phyloP scores from a whole-genome alignment of 805 yeast genomes.

The Saccharomycopsis vini region DNA sequence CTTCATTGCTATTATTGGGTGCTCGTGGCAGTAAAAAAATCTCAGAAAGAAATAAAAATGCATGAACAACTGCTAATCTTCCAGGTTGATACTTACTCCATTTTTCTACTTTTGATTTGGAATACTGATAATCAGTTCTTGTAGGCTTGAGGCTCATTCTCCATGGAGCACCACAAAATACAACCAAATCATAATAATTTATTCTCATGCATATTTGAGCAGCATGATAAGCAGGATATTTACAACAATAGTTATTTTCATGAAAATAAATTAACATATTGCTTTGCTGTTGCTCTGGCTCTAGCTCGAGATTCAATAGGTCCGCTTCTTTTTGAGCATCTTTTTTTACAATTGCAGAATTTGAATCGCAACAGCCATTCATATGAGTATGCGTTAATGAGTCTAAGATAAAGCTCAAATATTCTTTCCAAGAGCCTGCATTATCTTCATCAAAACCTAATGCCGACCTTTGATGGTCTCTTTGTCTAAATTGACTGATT shows the following conservation, averaged over 20 bases:
- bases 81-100: slow-evolving; percentile 45
- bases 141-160: slow-evolving; percentile 63
- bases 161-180: slow-evolving; percentile 75
- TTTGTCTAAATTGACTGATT: slow-evolving; percentile 64
- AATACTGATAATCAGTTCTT: slow-evolving; percentile 38
- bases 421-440: slow-evolving; percentile 49
- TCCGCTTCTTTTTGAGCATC: not conserved
- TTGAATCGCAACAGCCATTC: slow-evolving; percentile 26
- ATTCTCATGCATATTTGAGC: slow-evolving; percentile 64
- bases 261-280: too few relatives aligned
- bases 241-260: slow-evolving; percentile 42
- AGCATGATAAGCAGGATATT: slow-evolving; percentile 61
- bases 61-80: slow-evolving; percentile 47
- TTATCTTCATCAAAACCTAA: slow-evolving; percentile 30
- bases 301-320: too few relatives aligned
- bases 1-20: too few relatives aligned
- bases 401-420: slow-evolving; percentile 60
- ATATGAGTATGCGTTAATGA: slow-evolving; percentile 49
- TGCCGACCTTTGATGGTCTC: slow-evolving; percentile 52
- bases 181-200: slow-evolving; percentile 70
- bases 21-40: slow-evolving; percentile 49
- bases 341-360: slow-evolving; percentile 16
- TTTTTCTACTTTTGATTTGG: slow-evolving; percentile 39
- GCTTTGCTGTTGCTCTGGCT: too few relatives aligned
- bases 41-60: slow-evolving; percentile 52